A percentile compares a stretch with the other conserved stretches of the same genome.
Conservation (phyloP, 306 rosid species). For the Fragaria iinumae region DNA sequence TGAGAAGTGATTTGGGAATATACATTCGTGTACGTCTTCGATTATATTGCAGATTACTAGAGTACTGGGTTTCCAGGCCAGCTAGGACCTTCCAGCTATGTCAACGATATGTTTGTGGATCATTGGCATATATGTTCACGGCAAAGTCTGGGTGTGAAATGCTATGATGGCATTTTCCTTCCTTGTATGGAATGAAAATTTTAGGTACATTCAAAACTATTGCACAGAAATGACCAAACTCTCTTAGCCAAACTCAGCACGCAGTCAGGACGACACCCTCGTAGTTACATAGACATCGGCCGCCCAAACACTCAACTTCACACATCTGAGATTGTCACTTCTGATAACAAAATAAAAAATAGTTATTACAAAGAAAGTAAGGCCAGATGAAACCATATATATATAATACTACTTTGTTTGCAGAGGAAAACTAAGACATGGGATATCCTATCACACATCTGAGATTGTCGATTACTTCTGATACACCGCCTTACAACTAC, state of each 20-base stretch:
- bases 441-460: too few relatives aligned
- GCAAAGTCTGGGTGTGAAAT: conserved; percentile 64
- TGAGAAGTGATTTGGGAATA: not conserved
- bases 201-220: conserved; percentile 30
- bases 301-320: not conserved
- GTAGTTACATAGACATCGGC: not conserved
- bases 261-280: conserved; percentile 6
- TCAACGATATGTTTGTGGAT: conserved; percentile 39
- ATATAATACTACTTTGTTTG: too few relatives aligned
- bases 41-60: not conserved
- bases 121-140: conserved; percentile 76
- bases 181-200: conserved; percentile 48
- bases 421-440: too few relatives aligned
- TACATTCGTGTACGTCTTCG: conserved; percentile 24
- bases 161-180: conserved; percentile 60
- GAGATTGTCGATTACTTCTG: too few relatives aligned
- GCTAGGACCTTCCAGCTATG: conserved; percentile 21
- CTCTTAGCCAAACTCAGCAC: conserved; percentile 34
- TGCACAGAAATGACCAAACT: conserved; percentile 34
- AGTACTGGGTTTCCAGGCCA: not conserved
- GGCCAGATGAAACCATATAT: too few relatives aligned
- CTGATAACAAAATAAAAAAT: too few relatives aligned
- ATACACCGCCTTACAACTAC: too few relatives aligned
- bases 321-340: too few relatives aligned
- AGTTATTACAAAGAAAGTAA: too few relatives aligned